phyloP scores from a whole-genome alignment of 208 protist genomes.

The Blastocrithidia nonstop region DNA sequence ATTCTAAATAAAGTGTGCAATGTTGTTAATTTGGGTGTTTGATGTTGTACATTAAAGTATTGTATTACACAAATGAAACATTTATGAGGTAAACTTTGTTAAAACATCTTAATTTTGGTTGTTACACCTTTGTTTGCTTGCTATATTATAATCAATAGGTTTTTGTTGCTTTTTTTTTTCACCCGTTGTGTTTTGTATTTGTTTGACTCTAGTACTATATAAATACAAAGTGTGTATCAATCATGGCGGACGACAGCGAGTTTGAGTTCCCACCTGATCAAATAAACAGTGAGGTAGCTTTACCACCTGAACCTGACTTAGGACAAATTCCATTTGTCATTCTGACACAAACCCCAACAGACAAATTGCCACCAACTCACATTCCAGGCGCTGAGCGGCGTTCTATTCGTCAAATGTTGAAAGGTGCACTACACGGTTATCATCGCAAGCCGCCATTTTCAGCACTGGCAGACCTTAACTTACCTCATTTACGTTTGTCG shows the following conservation, averaged over 20 bases:
- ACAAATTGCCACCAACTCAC: conserved; percentile 60
- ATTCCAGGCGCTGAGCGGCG: conserved; percentile 18
- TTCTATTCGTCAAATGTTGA: conserved; percentile 48
- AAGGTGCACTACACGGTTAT: conserved; percentile 2
- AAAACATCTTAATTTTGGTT: not conserved
- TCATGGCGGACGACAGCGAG: conserved; percentile 34
- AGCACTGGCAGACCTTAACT: no score
- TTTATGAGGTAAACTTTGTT: no score
- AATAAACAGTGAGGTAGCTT: conserved; percentile 15
- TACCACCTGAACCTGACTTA: conserved; percentile 2
- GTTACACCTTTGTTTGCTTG: conserved; percentile 1
- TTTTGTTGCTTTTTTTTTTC: not conserved
- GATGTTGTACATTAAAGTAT: no score
- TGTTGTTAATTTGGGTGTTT: no score
- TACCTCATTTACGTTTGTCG: no score
- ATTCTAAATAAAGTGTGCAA: no score
- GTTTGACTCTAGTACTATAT: no score
- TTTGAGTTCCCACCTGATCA: conserved; percentile 75
- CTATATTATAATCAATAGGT: not conserved
- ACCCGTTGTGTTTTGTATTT: conserved; percentile 2
- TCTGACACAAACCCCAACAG: conserved; percentile 39
- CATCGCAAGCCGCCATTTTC: no score
- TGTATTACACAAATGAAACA: no score
- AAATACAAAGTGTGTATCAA: not conserved
- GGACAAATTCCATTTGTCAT: conserved; percentile 17